Evolutionary conservation across 2,329 filamentous ascomycete species (phyloP), one percentile per base, ranked within the genome.

Genomic region (Ilyonectria destructans): DNA sequence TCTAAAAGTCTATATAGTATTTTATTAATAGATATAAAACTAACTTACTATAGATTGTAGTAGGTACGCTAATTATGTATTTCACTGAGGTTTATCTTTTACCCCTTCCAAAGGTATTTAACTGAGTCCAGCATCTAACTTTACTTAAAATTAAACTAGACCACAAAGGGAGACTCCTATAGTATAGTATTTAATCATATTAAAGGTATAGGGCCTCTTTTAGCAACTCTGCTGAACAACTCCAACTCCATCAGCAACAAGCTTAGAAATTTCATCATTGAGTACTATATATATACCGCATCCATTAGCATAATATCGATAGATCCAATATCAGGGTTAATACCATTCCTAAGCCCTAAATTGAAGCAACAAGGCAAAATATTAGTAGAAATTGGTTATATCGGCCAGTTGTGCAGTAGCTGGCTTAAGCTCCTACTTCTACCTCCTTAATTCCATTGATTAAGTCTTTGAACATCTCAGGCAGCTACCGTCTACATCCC

Each of bases 251-350:
- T 81, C 2, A 75, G 78, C 2, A 73, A 78, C 54, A 75, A 79
- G 6, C 62, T 83, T 1, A 78, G 79, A 60, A 75, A 80, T 37
- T 83, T 83, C 52, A 74, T 83, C 10, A 77, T 82, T 21, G 81
- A 83, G 68, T 83, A 83, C 59, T 83, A 83, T 69, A 74, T 79
- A 9, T 81, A 83, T 67, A 82, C 80, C 8, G 78, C 80, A 3
- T 75, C 79, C 0, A 75, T 81, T 21, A 82, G 80, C 76, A 82
- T 83, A 78, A 81, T 83, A 17, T 82, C 81, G 1, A 78, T 82
- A 33, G n/a, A 76, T 35, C 65, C 70, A 4, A 51, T 65, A 8
- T 23, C 70, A 8, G 58, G 69, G 29, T 51, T 68, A 9, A 68
- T 71, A 23, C 65, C 63, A 2, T 64, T 76, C 31, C 68, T 77